Evolutionary conservation across 179 eudicot species (phyloP).

Genomic region (Dionaea muscipula): DNA sequence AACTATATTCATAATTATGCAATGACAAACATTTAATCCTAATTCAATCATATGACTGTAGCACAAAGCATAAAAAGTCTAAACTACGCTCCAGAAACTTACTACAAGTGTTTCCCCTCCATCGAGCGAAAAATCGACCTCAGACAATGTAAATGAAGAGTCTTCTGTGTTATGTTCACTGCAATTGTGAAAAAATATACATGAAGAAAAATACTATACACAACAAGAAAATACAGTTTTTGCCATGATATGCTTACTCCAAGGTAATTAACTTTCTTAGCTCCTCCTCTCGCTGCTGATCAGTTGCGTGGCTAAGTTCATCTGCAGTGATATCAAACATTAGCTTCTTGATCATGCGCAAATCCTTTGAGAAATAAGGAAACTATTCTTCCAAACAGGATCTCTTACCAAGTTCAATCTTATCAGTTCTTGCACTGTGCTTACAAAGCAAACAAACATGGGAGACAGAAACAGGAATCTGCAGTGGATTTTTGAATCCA

Average conservation of each 20-base stretch:
- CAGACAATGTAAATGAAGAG: slow-evolving; percentile 44
- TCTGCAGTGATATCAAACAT: slow-evolving; percentile 28
- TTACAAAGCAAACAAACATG: slow-evolving; percentile 69
- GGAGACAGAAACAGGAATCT: slow-evolving; percentile 62
- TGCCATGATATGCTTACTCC: slow-evolving; percentile 37
- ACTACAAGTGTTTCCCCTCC: slow-evolving; percentile 77
- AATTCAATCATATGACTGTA: not conserved
- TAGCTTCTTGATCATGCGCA: not conserved
- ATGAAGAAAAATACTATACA: not conserved
- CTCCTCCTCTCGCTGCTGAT: slow-evolving; percentile 33
- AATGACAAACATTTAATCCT: too few species aligned
- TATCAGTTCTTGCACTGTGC: slow-evolving; percentile 42
- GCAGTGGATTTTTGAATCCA: slow-evolving; percentile 84
- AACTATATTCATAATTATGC: too few species aligned
- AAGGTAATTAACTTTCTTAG: slow-evolving; percentile 29
- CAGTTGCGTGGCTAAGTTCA: slow-evolving; percentile 32
- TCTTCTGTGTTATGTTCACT: slow-evolving; percentile 43
- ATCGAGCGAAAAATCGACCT: slow-evolving; percentile 57
- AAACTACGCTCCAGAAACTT: slow-evolving; percentile 18
- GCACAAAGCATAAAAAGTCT: not conserved
- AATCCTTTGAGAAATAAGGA: slow-evolving; percentile 1
- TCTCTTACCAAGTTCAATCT: slow-evolving; percentile 43
- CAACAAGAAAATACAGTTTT: not conserved
- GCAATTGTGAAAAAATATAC: slow-evolving; percentile 18
- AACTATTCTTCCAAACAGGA: not conserved